Evolutionary conservation across 345 rosid species (phyloP).

Genomic region (Pugionium cornutum): DNA sequence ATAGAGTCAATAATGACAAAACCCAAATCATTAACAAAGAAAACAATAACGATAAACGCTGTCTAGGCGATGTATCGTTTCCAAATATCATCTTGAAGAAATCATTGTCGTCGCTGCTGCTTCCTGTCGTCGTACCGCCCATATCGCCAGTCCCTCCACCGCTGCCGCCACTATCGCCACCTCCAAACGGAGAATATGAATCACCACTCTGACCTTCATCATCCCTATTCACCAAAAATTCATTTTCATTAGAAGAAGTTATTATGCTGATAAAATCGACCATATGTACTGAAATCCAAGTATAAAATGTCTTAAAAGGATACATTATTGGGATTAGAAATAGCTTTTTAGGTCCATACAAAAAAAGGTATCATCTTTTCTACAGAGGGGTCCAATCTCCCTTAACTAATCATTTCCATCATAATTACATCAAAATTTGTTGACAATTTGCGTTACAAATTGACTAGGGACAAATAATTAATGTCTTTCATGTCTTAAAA

Average conservation of each 20-base stretch:
- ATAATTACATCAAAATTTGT: neutral
- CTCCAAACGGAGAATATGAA: too few species aligned
- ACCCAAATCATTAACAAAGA: slow-evolving; percentile 33
- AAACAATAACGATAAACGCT: slow-evolving; percentile 24
- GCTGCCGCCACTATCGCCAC: slow-evolving; percentile 2
- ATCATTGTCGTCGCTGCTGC: too few species aligned
- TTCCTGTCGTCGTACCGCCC: too few species aligned
- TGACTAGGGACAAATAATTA: slow-evolving; percentile 5
- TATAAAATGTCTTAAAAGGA: too few species aligned
- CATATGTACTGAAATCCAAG: too few species aligned
- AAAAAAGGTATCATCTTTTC: slow-evolving; percentile 29
- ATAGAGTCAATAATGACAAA: slow-evolving; percentile 36
- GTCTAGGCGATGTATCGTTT: slow-evolving; percentile 30
- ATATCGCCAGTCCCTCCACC: slow-evolving; percentile 15
- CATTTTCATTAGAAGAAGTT: too few species aligned
- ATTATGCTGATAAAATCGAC: too few species aligned
- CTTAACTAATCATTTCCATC: slow-evolving; percentile 21
- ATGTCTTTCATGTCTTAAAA: neutral
- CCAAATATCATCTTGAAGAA: too few species aligned
- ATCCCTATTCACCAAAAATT: too few species aligned
- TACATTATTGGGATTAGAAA: too few species aligned
- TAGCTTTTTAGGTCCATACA: neutral
- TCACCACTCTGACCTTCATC: too few species aligned
- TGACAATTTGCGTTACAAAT: slow-evolving; percentile 2
- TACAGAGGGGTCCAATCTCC: slow-evolving; percentile 5